Evolutionary conservation across 2,329 filamentous ascomycete genomes (phyloP).

Genomic region (Diaporthe velutina): DNA sequence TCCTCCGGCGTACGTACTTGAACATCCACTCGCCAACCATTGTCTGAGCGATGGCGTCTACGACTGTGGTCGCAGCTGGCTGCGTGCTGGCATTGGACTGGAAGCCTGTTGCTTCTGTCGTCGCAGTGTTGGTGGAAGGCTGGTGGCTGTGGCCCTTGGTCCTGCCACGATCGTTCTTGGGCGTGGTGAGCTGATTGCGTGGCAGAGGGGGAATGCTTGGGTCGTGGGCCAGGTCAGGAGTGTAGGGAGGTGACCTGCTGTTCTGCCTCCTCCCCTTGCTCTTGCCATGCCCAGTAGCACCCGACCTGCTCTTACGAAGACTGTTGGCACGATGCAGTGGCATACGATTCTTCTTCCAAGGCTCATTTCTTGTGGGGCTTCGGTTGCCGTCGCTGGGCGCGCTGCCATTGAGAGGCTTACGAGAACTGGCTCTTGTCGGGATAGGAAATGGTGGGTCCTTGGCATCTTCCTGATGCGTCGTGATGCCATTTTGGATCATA

Average conservation of each 20-base stretch:
- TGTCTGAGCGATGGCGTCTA: constrained; percentile 96
- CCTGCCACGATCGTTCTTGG: constrained; percentile 55
- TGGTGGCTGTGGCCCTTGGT: constrained; percentile 62
- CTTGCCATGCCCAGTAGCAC: constrained; percentile 73
- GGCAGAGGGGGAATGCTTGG: constrained; percentile 80
- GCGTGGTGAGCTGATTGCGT: constrained; percentile 76
- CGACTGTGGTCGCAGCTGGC: constrained; percentile 82
- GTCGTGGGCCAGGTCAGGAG: constrained; percentile 76
- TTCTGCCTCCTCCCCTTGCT: constrained; percentile 62
- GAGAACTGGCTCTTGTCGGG: constrained; percentile 88
- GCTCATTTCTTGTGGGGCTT: constrained; percentile 78
- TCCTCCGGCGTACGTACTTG: constrained; percentile 88
- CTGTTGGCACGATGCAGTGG: constrained; percentile 69
- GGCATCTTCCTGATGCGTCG: constrained; percentile 73
- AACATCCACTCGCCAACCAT: constrained; percentile 99
- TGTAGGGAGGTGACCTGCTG: constrained; percentile 75
- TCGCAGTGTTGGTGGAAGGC: constrained; percentile 70
- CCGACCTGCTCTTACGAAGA: constrained; percentile 88
- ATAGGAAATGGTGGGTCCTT: constrained; percentile 89
- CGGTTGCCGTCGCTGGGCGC: constrained; percentile 77
- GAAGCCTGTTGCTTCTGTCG: constrained; percentile 58
- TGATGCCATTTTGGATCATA: constrained; percentile 84
- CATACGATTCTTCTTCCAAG: constrained; percentile 64
- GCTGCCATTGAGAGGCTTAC: constrained; percentile 77
- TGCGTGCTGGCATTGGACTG: constrained; percentile 69